Evolutionary conservation across 2,329 filamentous ascomycete species (phyloP).

Genomic region (Trichoderma koningii): DNA sequence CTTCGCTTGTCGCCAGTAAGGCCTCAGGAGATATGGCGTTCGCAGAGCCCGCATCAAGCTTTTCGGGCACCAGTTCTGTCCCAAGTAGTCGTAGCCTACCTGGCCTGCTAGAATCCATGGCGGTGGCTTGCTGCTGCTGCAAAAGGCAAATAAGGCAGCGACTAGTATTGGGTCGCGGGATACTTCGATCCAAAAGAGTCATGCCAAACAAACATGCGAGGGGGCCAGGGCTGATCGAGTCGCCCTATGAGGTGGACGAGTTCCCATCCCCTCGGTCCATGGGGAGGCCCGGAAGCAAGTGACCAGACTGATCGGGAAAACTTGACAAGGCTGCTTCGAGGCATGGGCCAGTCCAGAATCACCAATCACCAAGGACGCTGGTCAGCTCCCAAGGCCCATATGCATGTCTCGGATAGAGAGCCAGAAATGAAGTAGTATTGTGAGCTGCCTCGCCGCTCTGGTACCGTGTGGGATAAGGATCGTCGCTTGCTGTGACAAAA

Average conservation of each 20-base stretch:
- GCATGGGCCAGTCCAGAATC: constrained; percentile 4
- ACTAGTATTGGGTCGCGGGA: no score
- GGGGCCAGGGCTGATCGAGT: neutral
- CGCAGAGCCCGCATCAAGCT: neutral
- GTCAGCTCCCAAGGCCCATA: constrained; percentile 4
- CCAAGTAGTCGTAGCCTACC: neutral
- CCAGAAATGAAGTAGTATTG: neutral
- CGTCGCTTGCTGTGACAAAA: constrained; percentile 21
- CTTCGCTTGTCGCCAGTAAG: neutral
- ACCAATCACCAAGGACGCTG: constrained; percentile 9
- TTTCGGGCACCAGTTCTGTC: neutral
- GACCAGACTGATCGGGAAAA: neutral
- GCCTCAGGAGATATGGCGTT: neutral
- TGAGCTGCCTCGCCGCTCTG: neutral
- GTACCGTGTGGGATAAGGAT: neutral
- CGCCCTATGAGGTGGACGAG: neutral
- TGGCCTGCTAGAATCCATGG: neutral
- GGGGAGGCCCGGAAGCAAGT: constrained; percentile 1
- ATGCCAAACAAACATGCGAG: neutral
- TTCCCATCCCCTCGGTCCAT: neutral
- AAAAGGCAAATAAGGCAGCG: neutral
- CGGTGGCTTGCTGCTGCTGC: neutral
- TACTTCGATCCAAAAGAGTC: neutral
- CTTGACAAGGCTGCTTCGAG: neutral
- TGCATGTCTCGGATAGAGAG: constrained; percentile 15